Base-by-base conservation (phyloP, 78 protist species). In the Protostelium mycophagum region DNA sequence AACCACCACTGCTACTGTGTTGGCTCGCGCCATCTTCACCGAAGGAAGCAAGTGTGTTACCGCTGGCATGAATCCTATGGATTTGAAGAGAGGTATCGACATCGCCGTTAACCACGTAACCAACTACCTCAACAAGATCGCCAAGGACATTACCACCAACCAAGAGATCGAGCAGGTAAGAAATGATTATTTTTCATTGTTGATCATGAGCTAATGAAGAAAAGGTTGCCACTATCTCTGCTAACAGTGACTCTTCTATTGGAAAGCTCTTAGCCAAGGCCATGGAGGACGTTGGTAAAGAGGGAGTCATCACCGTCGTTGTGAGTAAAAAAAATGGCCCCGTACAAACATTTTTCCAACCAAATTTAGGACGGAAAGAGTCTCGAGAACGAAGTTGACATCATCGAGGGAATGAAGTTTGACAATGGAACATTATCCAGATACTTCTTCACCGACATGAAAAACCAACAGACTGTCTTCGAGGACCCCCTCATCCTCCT, bases 171-270 rank as follows among this genome's bases (percentile, higher is more conserved):
- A 85, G 39, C 99, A 98, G 93, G n/a, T n/a, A n/a, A n/a, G n/a
- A n/a, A n/a, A n/a, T n/a, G n/a, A n/a, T n/a, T n/a, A n/a, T n/a
- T n/a, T 83, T 90, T 36, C 85, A 9, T 34, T 87, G n/a, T 1
- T 28, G 31, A 9, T 87, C 36, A 86, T 91, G n/a, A n/a, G n/a
- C n/a, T n/a, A n/a, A n/a, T n/a, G n/a, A n/a, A n/a, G n/a, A n/a
- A n/a, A n/a, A n/a, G n/a, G 98, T 98, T 29, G 99, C 99, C 35
- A 98, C 99, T 83, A 98, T 99, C 96, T 98, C 99, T 10, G 99
- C 99, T 86, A 99, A 99, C 97, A 96, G 98, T 73, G 99, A 99
- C 93, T 73, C 16, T 35, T 97, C 90, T 87, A 96, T 99, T 85
- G 99, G 99, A 34, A 38, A 94, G 89, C 93, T 99, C 83, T 97